Conservation (phyloP, 805 yeast genomes). For the Ogataea siamensis region DNA sequence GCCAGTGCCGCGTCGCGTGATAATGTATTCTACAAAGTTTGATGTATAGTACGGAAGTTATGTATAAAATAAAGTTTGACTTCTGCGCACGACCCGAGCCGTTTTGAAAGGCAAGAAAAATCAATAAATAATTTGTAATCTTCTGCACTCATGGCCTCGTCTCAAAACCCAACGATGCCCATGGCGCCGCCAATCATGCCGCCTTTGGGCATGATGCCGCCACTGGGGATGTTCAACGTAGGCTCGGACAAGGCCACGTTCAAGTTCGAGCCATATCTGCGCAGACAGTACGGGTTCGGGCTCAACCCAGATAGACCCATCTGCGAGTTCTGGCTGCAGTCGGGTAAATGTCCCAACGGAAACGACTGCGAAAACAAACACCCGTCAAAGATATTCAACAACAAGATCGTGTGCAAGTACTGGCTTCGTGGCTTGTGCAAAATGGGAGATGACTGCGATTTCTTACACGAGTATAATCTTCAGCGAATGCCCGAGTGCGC, state of each 20-base stretch:
- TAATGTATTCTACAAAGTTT: too few relatives aligned
- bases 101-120: slow-evolving; percentile 4
- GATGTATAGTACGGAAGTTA: not conserved
- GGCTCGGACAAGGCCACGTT: slow-evolving; percentile 21
- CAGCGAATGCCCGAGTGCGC: slow-evolving; percentile 97
- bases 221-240: slow-evolving; percentile 5
- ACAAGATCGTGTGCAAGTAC: slow-evolving; percentile 93
- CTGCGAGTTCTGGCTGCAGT: slow-evolving; percentile 68
- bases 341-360: slow-evolving; percentile 75
- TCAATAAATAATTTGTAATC: not conserved
- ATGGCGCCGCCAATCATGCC: slow-evolving; percentile 20
- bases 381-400: slow-evolving; percentile 54
- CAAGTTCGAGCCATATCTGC: slow-evolving; percentile 80
- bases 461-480: slow-evolving; percentile 89
- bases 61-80: slow-evolving; percentile 5
- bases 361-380: slow-evolving; percentile 85
- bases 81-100: slow-evolving; percentile 7
- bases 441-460: slow-evolving; percentile 95
- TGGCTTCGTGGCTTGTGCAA: slow-evolving; percentile 98
- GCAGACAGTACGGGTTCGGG: slow-evolving; percentile 77
- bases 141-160: slow-evolving; percentile 16
- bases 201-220: slow-evolving; percentile 12
- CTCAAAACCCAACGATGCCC: slow-evolving; percentile 18
- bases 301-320: slow-evolving; percentile 87
- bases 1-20: too few relatives aligned